Conservation (phyloP, 2,329 filamentous ascomycete genomes). For the Microdochium trichocladiopsis region DNA sequence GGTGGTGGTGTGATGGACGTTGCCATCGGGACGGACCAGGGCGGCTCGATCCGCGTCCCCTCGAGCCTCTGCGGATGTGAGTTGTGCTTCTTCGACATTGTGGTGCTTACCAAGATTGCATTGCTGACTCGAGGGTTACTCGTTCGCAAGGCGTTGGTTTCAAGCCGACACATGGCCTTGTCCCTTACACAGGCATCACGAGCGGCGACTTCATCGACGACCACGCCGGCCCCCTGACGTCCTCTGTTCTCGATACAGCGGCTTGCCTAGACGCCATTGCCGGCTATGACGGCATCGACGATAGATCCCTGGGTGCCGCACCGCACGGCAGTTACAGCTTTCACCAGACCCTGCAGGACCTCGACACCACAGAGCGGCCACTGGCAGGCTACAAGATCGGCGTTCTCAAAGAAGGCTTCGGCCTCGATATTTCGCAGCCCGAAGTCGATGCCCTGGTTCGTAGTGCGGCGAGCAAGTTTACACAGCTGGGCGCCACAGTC, state of each 20-base stretch:
- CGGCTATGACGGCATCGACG: slow-evolving; percentile 41
- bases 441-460: slow-evolving; percentile 32
- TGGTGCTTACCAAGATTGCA: not conserved
- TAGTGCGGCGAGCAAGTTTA: slow-evolving; percentile 30
- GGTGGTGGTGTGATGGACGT: slow-evolving; percentile 33
- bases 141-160: slow-evolving; percentile 26
- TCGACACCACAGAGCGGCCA: slow-evolving; percentile 1
- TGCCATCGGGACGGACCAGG: slow-evolving; percentile 40
- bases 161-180: slow-evolving; percentile 43
- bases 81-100: not conserved
- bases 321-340: slow-evolving; percentile 19
- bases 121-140: not conserved
- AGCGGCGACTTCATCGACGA: slow-evolving; percentile 43
- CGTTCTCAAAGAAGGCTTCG: slow-evolving; percentile 36
- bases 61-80: slow-evolving; percentile 27
- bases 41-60: slow-evolving; percentile 37
- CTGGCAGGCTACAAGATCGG: slow-evolving; percentile 30
- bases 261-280: slow-evolving; percentile 34
- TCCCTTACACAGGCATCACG: slow-evolving; percentile 42
- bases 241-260: slow-evolving; percentile 31
- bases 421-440: slow-evolving; percentile 26
- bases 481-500: slow-evolving; percentile 38
- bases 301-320: slow-evolving; percentile 27
- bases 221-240: slow-evolving; percentile 36
- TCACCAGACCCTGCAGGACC: slow-evolving; percentile 7